These are phyloP conservation scores for Basipetospora sp. DNA, from an alignment of 2,329 filamentous ascomycete species.

Conservation along the genomic window DNA sequence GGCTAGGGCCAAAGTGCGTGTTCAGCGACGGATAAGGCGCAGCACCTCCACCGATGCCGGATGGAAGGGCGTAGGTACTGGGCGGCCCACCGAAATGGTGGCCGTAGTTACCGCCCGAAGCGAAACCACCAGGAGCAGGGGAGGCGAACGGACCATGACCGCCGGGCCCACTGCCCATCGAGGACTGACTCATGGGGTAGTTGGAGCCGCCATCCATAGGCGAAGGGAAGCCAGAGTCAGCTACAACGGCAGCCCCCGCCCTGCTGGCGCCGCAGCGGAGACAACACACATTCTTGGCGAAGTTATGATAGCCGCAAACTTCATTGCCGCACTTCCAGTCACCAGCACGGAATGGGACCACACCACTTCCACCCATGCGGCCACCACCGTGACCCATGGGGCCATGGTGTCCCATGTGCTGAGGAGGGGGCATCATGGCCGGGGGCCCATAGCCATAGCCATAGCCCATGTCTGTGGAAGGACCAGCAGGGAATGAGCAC, in stretches of 20 bases:
- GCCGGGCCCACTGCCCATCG: slow-evolving; percentile 58
- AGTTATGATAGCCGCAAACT: slow-evolving; percentile 96
- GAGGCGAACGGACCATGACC: slow-evolving; percentile 62
- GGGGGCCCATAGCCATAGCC: slow-evolving; percentile 53
- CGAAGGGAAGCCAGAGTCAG: slow-evolving; percentile 80
- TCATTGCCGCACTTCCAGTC: slow-evolving; percentile 99
- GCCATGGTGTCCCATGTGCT: slow-evolving; percentile 50
- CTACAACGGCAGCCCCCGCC: slow-evolving; percentile 83
- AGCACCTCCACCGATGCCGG: slow-evolving; percentile 59
- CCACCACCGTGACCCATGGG: slow-evolving; percentile 38
- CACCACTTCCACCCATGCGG: slow-evolving; percentile 65
- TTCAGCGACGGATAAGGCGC: slow-evolving; percentile 66
- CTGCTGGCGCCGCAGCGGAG: slow-evolving; percentile 90
- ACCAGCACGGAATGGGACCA: slow-evolving; percentile 92
- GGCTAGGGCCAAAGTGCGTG: slow-evolving; percentile 63
- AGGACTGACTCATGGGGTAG: slow-evolving; percentile 62
- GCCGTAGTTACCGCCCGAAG: slow-evolving; percentile 45
- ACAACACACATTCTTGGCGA: slow-evolving; percentile 97
- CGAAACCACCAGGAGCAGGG: slow-evolving; percentile 48
- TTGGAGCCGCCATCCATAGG: slow-evolving; percentile 74
- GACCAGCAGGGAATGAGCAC: slow-evolving; percentile 94
- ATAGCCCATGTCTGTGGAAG: slow-evolving; percentile 56
- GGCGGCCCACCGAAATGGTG: slow-evolving; percentile 80
- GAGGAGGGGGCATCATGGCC: slow-evolving; percentile 64
- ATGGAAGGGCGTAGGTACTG: slow-evolving; percentile 79